phyloP scores from a whole-genome alignment of 768 basidiomycete species.

The Naganishia randhawae region DNA sequence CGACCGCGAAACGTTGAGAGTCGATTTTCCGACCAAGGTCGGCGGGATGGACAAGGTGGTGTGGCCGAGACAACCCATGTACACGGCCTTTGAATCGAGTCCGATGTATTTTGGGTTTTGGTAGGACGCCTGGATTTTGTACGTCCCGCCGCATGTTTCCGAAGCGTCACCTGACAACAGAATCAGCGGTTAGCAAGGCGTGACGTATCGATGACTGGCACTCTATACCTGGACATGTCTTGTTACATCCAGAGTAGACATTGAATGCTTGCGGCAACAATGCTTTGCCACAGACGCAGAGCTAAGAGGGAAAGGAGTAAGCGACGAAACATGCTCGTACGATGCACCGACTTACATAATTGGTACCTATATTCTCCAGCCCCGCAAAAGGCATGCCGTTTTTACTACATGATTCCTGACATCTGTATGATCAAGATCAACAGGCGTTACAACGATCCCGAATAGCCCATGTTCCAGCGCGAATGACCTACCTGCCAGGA shows the following conservation, averaged over 20 bases:
- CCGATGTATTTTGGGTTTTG: constrained; percentile 17
- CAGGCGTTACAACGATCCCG: neutral
- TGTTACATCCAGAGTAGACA: constrained; percentile 9
- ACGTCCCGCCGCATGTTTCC: constrained; percentile 1
- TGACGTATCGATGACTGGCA: neutral
- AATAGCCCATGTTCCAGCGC: constrained; percentile 3
- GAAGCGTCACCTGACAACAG: neutral
- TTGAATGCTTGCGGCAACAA: constrained; percentile 7
- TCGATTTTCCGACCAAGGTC: neutral
- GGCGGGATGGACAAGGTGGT: neutral
- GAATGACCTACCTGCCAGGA: constrained; percentile 28
- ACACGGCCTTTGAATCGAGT: constrained; percentile 1
- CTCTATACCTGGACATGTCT: neutral
- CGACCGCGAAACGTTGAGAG: constrained; percentile 2
- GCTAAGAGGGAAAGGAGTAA: neutral
- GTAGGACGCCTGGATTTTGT: constrained; percentile 1
- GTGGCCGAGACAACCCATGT: constrained; percentile 15
- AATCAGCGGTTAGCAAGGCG: neutral
- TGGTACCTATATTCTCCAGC: neutral
- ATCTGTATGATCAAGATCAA: neutral
- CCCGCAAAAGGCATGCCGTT: constrained; percentile 14
- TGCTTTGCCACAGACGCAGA: constrained; percentile 10
- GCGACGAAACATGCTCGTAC: neutral
- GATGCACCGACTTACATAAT: neutral
- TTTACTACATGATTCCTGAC: constrained; percentile 13